Base-by-base conservation (phyloP, 2,329 filamentous ascomycete species). In the Madurella fahalii region DNA sequence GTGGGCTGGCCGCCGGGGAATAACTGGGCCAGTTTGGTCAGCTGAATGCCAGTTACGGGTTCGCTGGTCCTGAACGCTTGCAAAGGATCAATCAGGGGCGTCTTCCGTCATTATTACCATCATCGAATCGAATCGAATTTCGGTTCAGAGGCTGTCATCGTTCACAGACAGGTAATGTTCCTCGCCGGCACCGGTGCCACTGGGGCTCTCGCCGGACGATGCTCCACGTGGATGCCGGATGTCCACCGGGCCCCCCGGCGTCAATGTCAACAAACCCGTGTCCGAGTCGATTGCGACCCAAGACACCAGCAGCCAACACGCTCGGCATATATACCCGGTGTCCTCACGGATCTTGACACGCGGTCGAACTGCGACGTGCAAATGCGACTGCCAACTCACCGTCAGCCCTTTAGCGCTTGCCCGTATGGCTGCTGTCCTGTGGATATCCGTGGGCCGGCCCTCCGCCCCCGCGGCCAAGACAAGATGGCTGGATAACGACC, bases 161-260 rank as follows among this genome's bases (percentile, higher is more conserved):
- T 7, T 7, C 25, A 7, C 25, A 25, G 25, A 25, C 25, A 25
- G 25, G 25, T 25, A 25, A 25, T 25, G 25, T 3, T 7, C 25
- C 25, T 25, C 25, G 25, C 25, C 25, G 25, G 4, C 25, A 3
- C 25, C 25, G 25, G 25, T 7, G 25, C 7, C 25, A 3, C 25
- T 25, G 25, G 25, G 3, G 25, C 25, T 3, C 4, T 25, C 25
- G 25, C 25, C 25, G 25, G 25, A 25, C 25, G 25, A 25, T 4
- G 42, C 37, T 58, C 45, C 52, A 58, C 56, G 56, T 58, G 53
- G 53, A 53, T 15, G 34, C 52, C 45, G 46, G 49, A 8, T 46
- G 37, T 41, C 47, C 43, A 44, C 41, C 50, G 46, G 54, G 25
- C 4, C 31, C 31, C 32, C 40, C 46, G 45, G 42, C 2, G 43